These are phyloP conservation scores for Myriosclerotinia scirpicola DNA, from an alignment of 2,329 filamentous ascomycete species.

Conservation along the genomic window DNA sequence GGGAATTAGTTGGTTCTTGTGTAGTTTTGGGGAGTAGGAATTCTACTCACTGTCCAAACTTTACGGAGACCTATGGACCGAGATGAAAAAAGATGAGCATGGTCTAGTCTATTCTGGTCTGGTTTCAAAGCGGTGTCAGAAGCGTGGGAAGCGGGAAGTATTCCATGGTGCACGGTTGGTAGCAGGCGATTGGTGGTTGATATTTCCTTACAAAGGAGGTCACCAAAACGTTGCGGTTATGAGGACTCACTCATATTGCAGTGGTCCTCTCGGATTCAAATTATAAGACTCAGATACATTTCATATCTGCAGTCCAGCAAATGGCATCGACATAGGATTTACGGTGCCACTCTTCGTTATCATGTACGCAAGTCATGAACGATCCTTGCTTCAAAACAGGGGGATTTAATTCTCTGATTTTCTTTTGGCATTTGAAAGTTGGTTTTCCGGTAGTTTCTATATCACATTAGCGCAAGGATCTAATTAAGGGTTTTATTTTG, in stretches of 20 bases:
- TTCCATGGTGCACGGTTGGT: neutral
- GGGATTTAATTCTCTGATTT: neutral
- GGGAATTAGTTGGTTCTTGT: neutral
- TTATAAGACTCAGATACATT: no score
- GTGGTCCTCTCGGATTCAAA: no score
- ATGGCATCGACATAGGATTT: neutral
- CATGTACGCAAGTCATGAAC: neutral
- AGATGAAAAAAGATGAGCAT: no score
- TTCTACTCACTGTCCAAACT: neutral
- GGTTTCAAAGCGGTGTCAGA: neutral
- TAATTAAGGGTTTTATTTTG: neutral
- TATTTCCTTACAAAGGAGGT: no score
- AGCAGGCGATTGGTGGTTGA: no score
- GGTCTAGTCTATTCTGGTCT: neutral
- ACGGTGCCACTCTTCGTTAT: neutral
- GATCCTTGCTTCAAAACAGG: neutral
- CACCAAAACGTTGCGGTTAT: no score
- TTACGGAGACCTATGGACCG: neutral
- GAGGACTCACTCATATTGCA: no score
- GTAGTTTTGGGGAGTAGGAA: neutral
- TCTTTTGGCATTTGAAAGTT: neutral
- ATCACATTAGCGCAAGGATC: no score
- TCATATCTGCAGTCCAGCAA: no score
- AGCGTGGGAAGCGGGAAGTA: neutral
- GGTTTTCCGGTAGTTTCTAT: rapidly evolving